Percentiles rank a stretch among this genome's conserved stretches.
phyloP scores from a whole-genome alignment of 345 rosid genomes.

The Salix purpurea region DNA sequence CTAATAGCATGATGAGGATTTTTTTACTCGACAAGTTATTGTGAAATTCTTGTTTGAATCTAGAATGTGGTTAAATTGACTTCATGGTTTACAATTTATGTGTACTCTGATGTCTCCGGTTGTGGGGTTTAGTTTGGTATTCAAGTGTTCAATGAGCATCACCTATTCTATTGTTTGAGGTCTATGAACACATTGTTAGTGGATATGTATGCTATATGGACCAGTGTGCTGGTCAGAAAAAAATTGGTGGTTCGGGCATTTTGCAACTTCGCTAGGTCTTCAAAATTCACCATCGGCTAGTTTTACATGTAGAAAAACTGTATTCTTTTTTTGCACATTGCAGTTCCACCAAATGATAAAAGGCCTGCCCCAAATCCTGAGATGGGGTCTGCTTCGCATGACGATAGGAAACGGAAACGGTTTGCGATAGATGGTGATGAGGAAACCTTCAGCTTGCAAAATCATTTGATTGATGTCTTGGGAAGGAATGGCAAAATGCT shows the following conservation, averaged over 20 bases:
- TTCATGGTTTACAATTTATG: background rate
- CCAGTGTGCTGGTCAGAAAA: background rate
- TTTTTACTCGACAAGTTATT: background rate
- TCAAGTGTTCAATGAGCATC: no score
- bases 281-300: background rate
- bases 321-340: constrained; percentile 6
- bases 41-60: background rate
- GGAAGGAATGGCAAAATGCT: constrained; percentile 76
- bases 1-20: background rate
- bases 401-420: constrained; percentile 70
- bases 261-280: background rate
- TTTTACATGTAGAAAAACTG: background rate
- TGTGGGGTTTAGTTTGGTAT: no score
- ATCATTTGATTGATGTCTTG: constrained; percentile 52
- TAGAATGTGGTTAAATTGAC: background rate
- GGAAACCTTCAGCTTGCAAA: constrained; percentile 38
- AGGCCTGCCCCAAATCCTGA: constrained; percentile 39
- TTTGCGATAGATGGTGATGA: constrained; percentile 35
- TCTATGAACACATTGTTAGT: no score
- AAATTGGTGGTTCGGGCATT: background rate
- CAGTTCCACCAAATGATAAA: constrained; percentile 55
- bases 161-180: no score
- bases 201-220: no score
- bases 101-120: background rate
- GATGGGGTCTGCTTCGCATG: constrained; percentile 56